Evolutionary conservation across 345 rosid species (phyloP), one percentile per base, ranked within the genome.

Genomic region (Gossypium arboreum): DNA sequence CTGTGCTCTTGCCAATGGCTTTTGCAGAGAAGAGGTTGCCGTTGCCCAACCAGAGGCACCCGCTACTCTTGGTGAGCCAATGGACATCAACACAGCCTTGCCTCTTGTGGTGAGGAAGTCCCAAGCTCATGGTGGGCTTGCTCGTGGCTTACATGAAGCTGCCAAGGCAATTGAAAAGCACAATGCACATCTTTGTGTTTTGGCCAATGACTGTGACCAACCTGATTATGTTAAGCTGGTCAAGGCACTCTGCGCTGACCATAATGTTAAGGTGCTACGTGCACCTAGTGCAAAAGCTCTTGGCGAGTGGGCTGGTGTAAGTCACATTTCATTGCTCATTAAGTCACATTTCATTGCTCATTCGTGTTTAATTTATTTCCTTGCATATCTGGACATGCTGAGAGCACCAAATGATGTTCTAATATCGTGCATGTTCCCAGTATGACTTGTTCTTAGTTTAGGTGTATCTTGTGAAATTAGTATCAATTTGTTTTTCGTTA

Each of bases 241-340:
- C 52, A 91, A 89, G 80, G 94, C 87, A 16, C 90, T 91, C 39
- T 93, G 92, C 76, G 85, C 82, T 41, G 94, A 92, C 48, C 97
- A 88, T 74, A 86, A 86, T 65, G 88, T 87, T 34, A 81, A 81
- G 75, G 77, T 90, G 72, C 65, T 90, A 55, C 85, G 78, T 0
- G 92, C 88, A 56, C 92, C 92, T 10, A 86, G 87, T 82, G 87
- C 97, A 25, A 89, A 92, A 71, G 79, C 91, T 55, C 92, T 90
- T 4, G 97, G 97, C 74, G 97, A 92, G 76, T 92, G 97, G 97
- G 92, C 93, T 65, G 95, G 97, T 61, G 95, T 92, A 83, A 85
- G 93, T 86, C 18, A 50, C 60, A 12, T 24, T 52, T 34, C 52
- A 12, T 20, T 58, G 18, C 7, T 57, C 10, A 6, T 57, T 72